phyloP scores from a whole-genome alignment of 2,329 filamentous ascomycete genomes.

The Colletotrichum magnum region DNA sequence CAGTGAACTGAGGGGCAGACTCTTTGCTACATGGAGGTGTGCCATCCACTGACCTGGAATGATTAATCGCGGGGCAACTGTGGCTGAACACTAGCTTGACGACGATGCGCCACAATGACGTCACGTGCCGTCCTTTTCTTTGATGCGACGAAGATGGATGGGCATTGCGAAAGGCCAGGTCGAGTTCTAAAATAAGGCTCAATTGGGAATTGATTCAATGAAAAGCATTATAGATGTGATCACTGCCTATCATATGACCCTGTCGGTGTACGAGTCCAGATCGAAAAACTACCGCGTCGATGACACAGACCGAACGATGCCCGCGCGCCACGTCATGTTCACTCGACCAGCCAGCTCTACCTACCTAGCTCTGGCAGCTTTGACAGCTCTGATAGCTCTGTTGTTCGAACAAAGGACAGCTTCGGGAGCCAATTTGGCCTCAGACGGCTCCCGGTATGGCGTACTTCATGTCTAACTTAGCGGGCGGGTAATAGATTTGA shows the following conservation, averaged over 20 bases:
- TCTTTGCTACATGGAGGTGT: constrained; percentile 10
- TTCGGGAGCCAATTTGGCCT: not conserved
- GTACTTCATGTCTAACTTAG: not conserved
- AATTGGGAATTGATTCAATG: no score
- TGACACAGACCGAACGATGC: no score
- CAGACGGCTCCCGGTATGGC: not conserved
- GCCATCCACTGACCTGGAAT: not conserved
- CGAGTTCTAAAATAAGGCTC: no score
- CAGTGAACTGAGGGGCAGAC: constrained; percentile 37
- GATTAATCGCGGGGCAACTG: constrained; percentile 40
- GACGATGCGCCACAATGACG: constrained; percentile 34
- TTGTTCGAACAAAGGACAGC: not conserved
- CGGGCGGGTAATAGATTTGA: not conserved
- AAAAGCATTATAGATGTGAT: no score
- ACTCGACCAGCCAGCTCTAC: no score
- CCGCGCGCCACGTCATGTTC: no score
- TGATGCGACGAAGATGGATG: not conserved
- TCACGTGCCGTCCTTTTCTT: constrained; percentile 22
- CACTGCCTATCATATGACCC: no score
- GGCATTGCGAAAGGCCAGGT: not conserved
- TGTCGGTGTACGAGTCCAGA: no score
- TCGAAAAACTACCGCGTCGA: no score
- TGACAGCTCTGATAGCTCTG: not conserved
- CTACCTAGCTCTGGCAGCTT: not conserved
- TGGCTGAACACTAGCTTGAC: constrained; percentile 32